Base-by-base conservation (phyloP, 108 stramenopile species). In the Skeletonema grethae region DNA sequence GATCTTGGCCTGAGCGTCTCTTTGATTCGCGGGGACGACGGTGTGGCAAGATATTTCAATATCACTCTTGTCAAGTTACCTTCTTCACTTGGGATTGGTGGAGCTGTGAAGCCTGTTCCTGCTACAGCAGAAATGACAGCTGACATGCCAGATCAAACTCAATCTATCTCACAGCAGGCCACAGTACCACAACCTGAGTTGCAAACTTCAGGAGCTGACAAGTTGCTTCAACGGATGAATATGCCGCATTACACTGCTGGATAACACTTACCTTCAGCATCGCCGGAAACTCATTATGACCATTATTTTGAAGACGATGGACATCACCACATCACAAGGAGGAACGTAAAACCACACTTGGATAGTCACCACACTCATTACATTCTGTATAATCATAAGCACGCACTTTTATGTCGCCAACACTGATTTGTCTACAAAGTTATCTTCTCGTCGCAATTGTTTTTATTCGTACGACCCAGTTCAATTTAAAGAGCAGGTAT, bases 41-140 rank as follows among this genome's bases (percentile, higher is more conserved):
- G 88, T 18, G 84, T 89, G 29, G 86, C 89, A n/a, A 89, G 89
- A 58, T 89, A 86, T 70, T 95, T 92, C 68, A 90, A 90, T 57
- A 85, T 95, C 15, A 94, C 90, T 36, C 76, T 94, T 13, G 85
- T 94, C 72, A 77, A 82, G 62, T 85, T 89, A 68, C 87, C 92
- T 9, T 41, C 85, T 3, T 82, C 87, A 28, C 87, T 72, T 53
- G 92, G 89, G 48, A 84, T 77, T 30, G 88, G 88, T 28, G 25
- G 25, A 39, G 67, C 70, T 20, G 59, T 75, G 10, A 74, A 75
- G 46, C 86, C 90, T 7, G 63, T 83, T 24, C 90, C 88, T 22
- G 92, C 90, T 8, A 88, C 90, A 5, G 74, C 73, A 57, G 86
- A 87, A 28, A 28, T 28, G 25, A 28, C 25, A 28, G 25, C 25